Evolutionary conservation across 1,284 basidiomycete species (phyloP), one percentile per base, ranked within the genome.

Genomic region (Jaminaea rosea): DNA sequence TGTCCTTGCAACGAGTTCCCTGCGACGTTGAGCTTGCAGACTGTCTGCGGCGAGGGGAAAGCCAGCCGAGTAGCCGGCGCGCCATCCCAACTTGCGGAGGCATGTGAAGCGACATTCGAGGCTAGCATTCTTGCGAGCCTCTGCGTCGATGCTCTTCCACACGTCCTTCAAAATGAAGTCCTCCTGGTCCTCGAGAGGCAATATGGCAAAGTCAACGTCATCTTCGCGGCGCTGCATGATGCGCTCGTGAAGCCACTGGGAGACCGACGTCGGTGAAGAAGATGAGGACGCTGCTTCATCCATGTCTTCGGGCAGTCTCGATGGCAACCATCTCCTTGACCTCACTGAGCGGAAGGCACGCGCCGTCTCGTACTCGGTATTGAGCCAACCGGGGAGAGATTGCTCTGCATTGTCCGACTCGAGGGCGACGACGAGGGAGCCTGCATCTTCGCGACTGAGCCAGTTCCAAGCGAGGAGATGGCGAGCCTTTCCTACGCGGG

Each of bases 51-150:
- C 55, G 19, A 50, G 50, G 8, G 71, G 71, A 48, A 59, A 72
- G 32, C 69, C 71, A 1, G 67, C 59, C 23, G 69, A 65, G 47
- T 59, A 73, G 31, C 71, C 71, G 9, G 59, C 54, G 32, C 71
- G 56, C 71, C 71, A 73, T 8, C 71, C 71, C 1, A 73, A 53
- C 31, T 59, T 62, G 23, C 69, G 57, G 26, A 62, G 55, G 49
- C 61, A 59, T 9, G 53, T 32, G 39, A 50, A 59, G 19, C 46
- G 37, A 11, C 28, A 41, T 17, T 51, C 36, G 15, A 50, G 9
- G n/a, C 34, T 21, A 11, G 46, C 56, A 15, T 44, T 29, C 2
- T 46, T 26, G 9, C 51, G 26, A 26, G 57, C 53, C 23, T 56
- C 45, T 6, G 50, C 32, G 0, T 53, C 32, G 55, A 69, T 45